These are phyloP conservation scores for Podaxis rugospora DNA, from an alignment of 768 basidiomycete genomes.

Conservation along the genomic window DNA sequence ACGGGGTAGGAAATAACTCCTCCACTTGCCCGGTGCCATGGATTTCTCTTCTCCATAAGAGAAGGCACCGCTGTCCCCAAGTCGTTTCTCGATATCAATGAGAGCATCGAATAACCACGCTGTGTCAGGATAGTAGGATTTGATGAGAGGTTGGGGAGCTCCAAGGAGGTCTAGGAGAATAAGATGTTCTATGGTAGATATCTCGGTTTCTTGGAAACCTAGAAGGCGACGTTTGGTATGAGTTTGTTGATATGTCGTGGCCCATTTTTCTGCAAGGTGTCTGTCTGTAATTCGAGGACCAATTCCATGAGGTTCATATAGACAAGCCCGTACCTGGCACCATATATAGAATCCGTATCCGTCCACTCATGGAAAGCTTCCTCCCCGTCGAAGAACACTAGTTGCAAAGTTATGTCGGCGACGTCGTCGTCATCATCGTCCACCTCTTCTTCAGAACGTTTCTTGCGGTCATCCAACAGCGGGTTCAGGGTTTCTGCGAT, in stretches of 20 bases:
- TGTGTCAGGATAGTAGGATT: conserved; percentile 81
- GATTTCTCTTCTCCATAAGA: conserved; percentile 36
- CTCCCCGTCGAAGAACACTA: conserved; percentile 97
- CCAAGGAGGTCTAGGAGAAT: conserved; percentile 93
- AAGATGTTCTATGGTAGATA: conserved; percentile 83
- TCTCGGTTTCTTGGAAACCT: conserved; percentile 51
- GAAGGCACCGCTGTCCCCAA: conserved; percentile 65
- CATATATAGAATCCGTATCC: conserved; percentile 86
- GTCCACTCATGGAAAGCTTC: conserved; percentile 95
- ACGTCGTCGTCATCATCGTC: conserved; percentile 52
- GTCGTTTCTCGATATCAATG: conserved; percentile 61
- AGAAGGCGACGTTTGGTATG: conserved; percentile 55
- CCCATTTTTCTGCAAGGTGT: conserved; percentile 88
- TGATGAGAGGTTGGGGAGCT: conserved; percentile 65
- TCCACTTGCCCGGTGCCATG: conserved; percentile 47
- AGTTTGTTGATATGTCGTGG: conserved; percentile 57
- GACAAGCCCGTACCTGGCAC: conserved; percentile 62
- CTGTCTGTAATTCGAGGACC: conserved; percentile 31
- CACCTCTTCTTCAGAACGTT: conserved; percentile 47
- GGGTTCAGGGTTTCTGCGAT: conserved; percentile 80
- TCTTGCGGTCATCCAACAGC: conserved; percentile 57
- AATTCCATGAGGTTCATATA: not conserved
- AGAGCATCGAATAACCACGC: conserved; percentile 91
- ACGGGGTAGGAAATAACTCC: conserved; percentile 66
- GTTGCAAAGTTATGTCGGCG: conserved; percentile 80